Evolutionary conservation across 768 basidiomycete genomes (phyloP).

Genomic region (Kwoniella bestiolae): DNA sequence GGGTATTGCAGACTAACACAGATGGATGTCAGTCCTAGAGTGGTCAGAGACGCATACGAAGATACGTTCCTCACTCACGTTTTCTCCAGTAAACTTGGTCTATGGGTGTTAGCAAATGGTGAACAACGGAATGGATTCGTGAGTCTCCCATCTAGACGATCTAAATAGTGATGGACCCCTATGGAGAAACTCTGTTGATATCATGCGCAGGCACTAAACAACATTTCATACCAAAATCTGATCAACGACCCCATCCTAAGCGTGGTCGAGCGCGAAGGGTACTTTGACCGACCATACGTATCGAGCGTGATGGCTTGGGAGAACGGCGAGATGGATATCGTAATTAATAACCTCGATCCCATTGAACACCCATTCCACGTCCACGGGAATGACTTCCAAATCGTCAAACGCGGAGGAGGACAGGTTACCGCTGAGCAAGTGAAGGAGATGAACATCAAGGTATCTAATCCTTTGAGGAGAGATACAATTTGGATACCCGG

Average conservation of each 20-base stretch:
- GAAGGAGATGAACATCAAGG: background rate
- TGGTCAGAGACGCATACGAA: conserved; percentile 10
- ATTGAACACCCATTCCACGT: conserved; percentile 30
- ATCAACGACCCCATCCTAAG: conserved; percentile 28
- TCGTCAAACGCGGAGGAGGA: conserved; percentile 27
- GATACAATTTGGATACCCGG: conserved; percentile 15
- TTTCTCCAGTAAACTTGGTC: conserved; percentile 19
- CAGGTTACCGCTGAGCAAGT: conserved; percentile 1
- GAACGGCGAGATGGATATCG: conserved; percentile 24
- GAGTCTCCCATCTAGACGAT: no score
- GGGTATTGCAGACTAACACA: no score
- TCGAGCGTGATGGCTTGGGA: conserved; percentile 16
- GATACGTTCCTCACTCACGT: conserved; percentile 9
- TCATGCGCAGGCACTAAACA: conserved; percentile 25
- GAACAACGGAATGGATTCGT: conserved; percentile 20
- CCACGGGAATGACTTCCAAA: conserved; percentile 29
- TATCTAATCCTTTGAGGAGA: conserved; percentile 8
- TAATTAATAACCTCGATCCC: conserved; percentile 37
- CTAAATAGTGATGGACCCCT: background rate
- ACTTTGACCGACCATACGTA: conserved; percentile 8
- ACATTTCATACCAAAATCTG: conserved; percentile 20
- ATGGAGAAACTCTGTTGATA: no score
- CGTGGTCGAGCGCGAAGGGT: conserved; percentile 14
- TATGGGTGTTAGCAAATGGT: conserved; percentile 21
- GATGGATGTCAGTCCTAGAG: conserved; percentile 7